Percentiles rank a stretch among this genome's conserved stretches.
These are phyloP conservation scores for Rhododendron vialii DNA, from an alignment of 148 eudicot genomes.

Conservation along the genomic window DNA sequence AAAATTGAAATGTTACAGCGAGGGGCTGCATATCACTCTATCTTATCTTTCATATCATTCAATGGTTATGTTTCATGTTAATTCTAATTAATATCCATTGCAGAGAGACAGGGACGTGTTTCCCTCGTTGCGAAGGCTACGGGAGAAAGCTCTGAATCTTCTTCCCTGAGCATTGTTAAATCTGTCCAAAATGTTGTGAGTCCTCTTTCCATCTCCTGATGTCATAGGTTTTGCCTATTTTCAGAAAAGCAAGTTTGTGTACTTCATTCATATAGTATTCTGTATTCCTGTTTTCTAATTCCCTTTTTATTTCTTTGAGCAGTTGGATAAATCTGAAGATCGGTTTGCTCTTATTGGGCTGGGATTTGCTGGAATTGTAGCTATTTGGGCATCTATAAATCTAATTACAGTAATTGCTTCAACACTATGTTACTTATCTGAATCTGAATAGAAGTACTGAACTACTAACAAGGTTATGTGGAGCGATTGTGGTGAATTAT, in stretches of 20 bases:
- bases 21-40: neutral
- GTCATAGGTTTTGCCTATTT: neutral
- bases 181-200: conserved; percentile 84
- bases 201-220: neutral
- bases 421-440: neutral
- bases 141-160: conserved; percentile 75
- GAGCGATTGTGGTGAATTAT: neutral
- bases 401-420: conserved; percentile 47
- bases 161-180: conserved; percentile 55
- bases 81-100: conserved; percentile 10
- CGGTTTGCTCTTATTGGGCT: conserved; percentile 78
- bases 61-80: neutral
- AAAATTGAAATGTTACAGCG: neutral
- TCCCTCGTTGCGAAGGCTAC: conserved; percentile 48
- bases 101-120: conserved; percentile 47
- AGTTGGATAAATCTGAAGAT: conserved; percentile 95
- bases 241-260: neutral
- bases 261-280: no score
- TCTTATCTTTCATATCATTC: neutral
- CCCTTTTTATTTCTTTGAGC: conserved; percentile 16
- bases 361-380: conserved; percentile 74
- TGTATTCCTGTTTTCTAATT: neutral
- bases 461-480: neutral
- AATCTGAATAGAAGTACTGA: neutral
- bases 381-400: conserved; percentile 78